Evolutionary conservation across 192 early-diverging fungal genomes (phyloP), one percentile per base, ranked within the genome.

Genomic region (Mortierella antarctica): DNA sequence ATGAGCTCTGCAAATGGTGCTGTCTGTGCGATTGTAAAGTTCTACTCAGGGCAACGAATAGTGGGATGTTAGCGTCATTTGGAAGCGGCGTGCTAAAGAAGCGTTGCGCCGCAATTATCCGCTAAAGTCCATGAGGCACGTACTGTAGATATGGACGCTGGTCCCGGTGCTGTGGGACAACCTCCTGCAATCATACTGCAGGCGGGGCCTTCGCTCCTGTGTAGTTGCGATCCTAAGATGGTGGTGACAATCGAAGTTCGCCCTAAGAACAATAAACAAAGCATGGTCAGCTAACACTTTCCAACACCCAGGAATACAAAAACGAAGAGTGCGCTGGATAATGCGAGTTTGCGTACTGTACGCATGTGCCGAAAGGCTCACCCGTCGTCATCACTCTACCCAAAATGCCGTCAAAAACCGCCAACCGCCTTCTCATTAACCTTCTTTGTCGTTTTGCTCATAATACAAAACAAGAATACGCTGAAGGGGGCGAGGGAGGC

Each of bases 1-100:
- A 71, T 42, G 17, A 80, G 77, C 40, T 80, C 77, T 15, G 70
- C 65, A 62, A 80, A 80, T 7, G 77, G 77, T 31, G 70, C 63
- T 5, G 56, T 45, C 44, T 67, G 77, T 4, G 14, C 39, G 6
- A 80, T 68, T 1, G 77, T 68, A 44, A 62, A 64, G 60, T 68
- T 72, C 77, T 80, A 23, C 51, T n/a, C 20, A 40, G 55, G 58
- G 39, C 20, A 47, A 12, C 7, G 7, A 68, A 23, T 31, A 47
- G 39, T 44, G 53, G 17, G 4, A 42, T 46, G 15, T 12, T 31
- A 18, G 55, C 47, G 42, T 59, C 31, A 7, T 11, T 59, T 12
- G 48, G 51, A 12, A 13, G 31, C 21, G 5, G n/a, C 9, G 45
- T 8, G 11, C 31, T 12, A 18, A 41, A 44, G 6, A 55, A n/a